These are phyloP conservation scores for Fusarium pseudoanthophilum DNA, from an alignment of 2,329 filamentous ascomycete species.

Conservation along the genomic window DNA sequence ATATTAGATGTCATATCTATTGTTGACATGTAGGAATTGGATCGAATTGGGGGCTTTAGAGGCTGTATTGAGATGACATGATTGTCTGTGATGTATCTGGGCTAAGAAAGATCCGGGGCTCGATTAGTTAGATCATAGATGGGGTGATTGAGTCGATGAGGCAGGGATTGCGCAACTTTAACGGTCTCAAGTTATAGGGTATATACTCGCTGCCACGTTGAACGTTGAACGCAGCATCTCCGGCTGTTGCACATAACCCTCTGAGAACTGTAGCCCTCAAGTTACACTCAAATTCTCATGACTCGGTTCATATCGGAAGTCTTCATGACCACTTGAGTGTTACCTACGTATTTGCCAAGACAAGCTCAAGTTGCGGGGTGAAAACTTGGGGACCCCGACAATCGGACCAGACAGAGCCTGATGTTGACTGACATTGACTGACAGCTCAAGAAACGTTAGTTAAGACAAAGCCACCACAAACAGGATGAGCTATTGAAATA, in stretches of 20 bases:
- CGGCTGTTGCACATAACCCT: neutral
- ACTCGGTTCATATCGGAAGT: constrained; percentile 13
- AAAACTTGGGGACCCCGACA: constrained; percentile 23
- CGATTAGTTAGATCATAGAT: constrained; percentile 12
- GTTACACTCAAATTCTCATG: neutral
- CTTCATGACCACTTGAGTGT: neutral
- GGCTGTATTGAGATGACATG: neutral
- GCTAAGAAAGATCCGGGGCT: constrained; percentile 20
- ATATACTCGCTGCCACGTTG: neutral
- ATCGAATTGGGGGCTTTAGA: neutral
- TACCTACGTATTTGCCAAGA: constrained; percentile 17
- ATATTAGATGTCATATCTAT: neutral
- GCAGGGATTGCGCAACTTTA: neutral
- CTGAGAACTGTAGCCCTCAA: neutral
- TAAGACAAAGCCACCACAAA: neutral
- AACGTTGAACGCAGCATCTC: neutral
- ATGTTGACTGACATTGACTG: neutral
- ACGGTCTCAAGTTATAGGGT: neutral
- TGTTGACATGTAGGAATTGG: neutral
- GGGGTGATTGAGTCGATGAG: constrained; percentile 14
- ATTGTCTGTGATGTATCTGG: neutral
- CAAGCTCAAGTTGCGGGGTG: constrained; percentile 21
- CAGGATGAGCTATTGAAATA: neutral
- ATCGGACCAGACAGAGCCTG: constrained; percentile 16
- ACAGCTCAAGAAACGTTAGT: neutral